Base-by-base conservation (phyloP, 2,329 filamentous ascomycete species). In the Colletotrichum simmondsii region DNA sequence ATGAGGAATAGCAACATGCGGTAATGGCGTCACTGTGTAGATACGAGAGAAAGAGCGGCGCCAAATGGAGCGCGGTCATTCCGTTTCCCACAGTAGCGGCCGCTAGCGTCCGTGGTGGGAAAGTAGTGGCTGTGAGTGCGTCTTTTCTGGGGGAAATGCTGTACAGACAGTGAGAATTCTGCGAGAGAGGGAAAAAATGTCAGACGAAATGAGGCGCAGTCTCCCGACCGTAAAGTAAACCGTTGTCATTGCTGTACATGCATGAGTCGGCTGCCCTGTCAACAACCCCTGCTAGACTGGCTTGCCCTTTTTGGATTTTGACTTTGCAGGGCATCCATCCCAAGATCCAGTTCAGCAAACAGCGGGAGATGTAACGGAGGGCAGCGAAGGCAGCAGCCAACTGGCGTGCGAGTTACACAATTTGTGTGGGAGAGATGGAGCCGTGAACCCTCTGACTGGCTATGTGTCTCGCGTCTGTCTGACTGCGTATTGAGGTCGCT, bases 1-100 rank as follows among this genome's bases (percentile, higher is more conserved):
- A 72, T 60, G 57, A 52, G 70, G 70, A 30, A 65, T 72, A 72
- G 70, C 56, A 62, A 72, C 66, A 72, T 72, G 60, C 70, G 70
- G 56, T 70, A 70, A 72, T 72, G 66, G 70, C 70, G 70, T 72
- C 70, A 72, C 70, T 56, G 66, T 63, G 60, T 70, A 59, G 70
- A 72, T 72, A 72, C 70, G 70, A 72, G 70, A 61, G 70, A 70
- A 65, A 54, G 26, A 72, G 70, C 69, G 65, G 65, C 70, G 70
- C 70, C 66, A 69, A 35, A 70, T 72, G 70, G 70, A 72, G 70
- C 66, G 56, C 70, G 70, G 70, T 58, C 70, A 72, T 70, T 72
- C 70, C 70, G 70, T 72, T 72, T 72, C 60, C 70, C 70, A 72
- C 70, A 72, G 70, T 70, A 72, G 70, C 60, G 66, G 56, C 60